Base-by-base conservation (phyloP, 768 basidiomycete genomes). In the Russula emetica region DNA sequence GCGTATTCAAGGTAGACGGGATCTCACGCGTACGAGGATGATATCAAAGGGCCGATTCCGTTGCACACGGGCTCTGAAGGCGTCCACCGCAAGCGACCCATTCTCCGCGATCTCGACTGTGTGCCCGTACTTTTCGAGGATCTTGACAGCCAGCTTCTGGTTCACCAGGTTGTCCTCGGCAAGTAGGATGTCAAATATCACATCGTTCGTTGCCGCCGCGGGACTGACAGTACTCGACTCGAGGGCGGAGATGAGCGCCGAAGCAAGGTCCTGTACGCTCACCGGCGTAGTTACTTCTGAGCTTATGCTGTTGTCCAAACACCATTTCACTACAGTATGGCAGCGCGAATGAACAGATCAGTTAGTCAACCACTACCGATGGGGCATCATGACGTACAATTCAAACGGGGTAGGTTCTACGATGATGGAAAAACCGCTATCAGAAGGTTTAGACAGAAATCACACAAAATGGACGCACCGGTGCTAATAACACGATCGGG, bases 161-260 rank as follows among this genome's bases (percentile, higher is more conserved):
- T 95, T 94, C 59, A 96, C 94, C 69, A 94, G 77, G 71, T 98
- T 98, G 74, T 98, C 97, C 74, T 99, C 97, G 0, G 97, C 97
- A 18, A 99, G 83, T 32, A 99, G 82, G 68, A 99, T 96, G 73
- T 93, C 92, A 75, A 93, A 94, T 3, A 86, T 82, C 28, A 91
- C 82, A 69, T 96, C 92, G 72, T 87, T 95, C 26, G 90, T 88
- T 1, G 87, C 86, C 11, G 90, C 85, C 10, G 92, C 89, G 0
- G 92, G 90, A 65, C 88, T 90, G 67, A 94, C 89, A 24, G 94
- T 94, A 76, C 94, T 95, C 51, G 91, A 91, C 73, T 98, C 97
- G 56, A 99, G 82, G 0, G 97, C 96, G 2, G 94, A 90, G 55
- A 98, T 87, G 38, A 99, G 83, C 8, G 95, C 96, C 34, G 93